phyloP scores from a whole-genome alignment of 352 stramenopile genomes.

The Pythium guiyangense region DNA sequence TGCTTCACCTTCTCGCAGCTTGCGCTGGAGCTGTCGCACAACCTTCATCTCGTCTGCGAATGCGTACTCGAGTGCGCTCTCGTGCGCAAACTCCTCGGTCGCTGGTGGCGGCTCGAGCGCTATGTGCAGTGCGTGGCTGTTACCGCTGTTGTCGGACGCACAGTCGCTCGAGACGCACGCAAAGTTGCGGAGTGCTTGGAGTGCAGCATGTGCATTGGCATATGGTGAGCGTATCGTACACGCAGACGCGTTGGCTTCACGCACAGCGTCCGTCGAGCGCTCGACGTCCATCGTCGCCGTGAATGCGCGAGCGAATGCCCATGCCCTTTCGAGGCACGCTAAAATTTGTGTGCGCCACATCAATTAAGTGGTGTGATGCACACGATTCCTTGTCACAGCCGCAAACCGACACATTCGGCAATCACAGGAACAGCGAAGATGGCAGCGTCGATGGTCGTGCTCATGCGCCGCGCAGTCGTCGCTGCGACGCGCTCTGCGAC shows the following conservation, averaged over 20 bases:
- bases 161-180: slow-evolving; percentile 5
- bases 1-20: slow-evolving; percentile 21
- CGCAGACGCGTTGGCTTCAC: too few species aligned
- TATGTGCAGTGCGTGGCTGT: slow-evolving; percentile 20
- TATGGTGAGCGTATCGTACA: too few species aligned
- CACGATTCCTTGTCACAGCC: too few species aligned
- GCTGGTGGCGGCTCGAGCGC: slow-evolving; percentile 18
- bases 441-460: neutral
- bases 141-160: slow-evolving; percentile 6
- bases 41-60: slow-evolving; percentile 68
- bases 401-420: too few species aligned
- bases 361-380: slow-evolving; percentile 1
- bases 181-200: slow-evolving; percentile 30
- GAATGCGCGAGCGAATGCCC: too few species aligned
- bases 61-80: slow-evolving; percentile 34
- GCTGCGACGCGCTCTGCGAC: neutral
- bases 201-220: slow-evolving; percentile 2
- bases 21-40: slow-evolving; percentile 40
- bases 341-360: too few species aligned
- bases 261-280: too few species aligned
- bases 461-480: neutral
- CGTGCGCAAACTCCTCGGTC: slow-evolving; percentile 41
- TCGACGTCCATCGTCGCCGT: too few species aligned
- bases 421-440: slow-evolving; percentile 6
- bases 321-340: too few species aligned